These are phyloP conservation scores for Ascochyta pisi DNA, from an alignment of 2,329 filamentous ascomycete species.

Conservation along the genomic window DNA sequence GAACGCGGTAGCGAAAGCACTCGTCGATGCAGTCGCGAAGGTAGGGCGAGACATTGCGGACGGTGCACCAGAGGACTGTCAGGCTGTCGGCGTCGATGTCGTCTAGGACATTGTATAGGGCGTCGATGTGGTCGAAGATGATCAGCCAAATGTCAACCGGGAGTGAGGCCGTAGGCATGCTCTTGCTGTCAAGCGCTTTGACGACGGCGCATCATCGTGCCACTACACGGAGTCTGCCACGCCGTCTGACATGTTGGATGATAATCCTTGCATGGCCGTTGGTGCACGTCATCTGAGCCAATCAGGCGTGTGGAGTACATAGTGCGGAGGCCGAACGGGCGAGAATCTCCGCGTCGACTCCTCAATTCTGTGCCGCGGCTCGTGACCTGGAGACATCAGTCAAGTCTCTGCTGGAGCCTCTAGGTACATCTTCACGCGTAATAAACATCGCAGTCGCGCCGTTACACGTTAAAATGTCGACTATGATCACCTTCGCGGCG, in stretches of 20 bases:
- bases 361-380: slow-evolving; percentile 27
- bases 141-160: slow-evolving; percentile 30
- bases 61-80: slow-evolving; percentile 22
- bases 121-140: slow-evolving; percentile 21
- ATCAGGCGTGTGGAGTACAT: slow-evolving; percentile 15
- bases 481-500: slow-evolving; percentile 54
- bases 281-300: slow-evolving; percentile 10
- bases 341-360: slow-evolving; percentile 16
- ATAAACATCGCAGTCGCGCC: slow-evolving; percentile 13
- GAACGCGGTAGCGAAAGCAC: slow-evolving; percentile 22
- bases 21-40: slow-evolving; percentile 26
- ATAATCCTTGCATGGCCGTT: slow-evolving; percentile 17
- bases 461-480: slow-evolving; percentile 42
- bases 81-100: slow-evolving; percentile 16
- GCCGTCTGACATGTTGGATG: slow-evolving; percentile 2
- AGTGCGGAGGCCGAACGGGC: slow-evolving; percentile 15
- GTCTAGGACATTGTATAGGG: neutral
- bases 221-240: slow-evolving; percentile 7
- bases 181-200: slow-evolving; percentile 2
- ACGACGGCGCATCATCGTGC: slow-evolving; percentile 5
- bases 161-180: slow-evolving; percentile 8
- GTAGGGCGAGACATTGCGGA: slow-evolving; percentile 26
- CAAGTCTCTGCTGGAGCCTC: slow-evolving; percentile 22
- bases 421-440: slow-evolving; percentile 16
- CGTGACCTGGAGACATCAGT: slow-evolving; percentile 28